These are phyloP conservation scores for Thielaviopsis euricoi DNA, from an alignment of 2,329 filamentous ascomycete species.

Conservation along the genomic window DNA sequence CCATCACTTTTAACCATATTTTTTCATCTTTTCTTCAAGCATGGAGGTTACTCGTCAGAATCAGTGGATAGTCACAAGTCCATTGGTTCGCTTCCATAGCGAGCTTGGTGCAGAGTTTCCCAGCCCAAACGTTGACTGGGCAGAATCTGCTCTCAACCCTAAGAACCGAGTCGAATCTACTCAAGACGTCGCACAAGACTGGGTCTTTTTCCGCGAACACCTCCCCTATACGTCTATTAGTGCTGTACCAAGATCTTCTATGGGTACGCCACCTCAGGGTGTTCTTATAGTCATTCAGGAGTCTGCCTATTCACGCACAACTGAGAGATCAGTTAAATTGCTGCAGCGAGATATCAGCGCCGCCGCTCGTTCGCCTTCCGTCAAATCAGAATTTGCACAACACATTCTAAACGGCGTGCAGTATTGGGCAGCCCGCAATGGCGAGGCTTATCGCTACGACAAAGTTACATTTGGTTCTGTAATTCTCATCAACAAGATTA, in stretches of 20 bases:
- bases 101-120: background rate
- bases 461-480: background rate
- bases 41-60: conserved; percentile 3
- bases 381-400: conserved; percentile 1
- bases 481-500: background rate
- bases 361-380: background rate
- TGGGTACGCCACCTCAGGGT: background rate
- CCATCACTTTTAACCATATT: background rate
- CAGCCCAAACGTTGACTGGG: background rate
- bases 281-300: background rate
- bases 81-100: conserved; percentile 1
- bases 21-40: background rate
- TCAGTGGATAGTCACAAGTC: background rate
- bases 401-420: background rate
- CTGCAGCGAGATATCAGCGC: background rate
- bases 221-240: conserved; percentile 1
- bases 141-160: background rate
- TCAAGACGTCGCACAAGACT: background rate
- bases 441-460: background rate
- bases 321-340: background rate
- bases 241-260: background rate
- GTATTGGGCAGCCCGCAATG: background rate
- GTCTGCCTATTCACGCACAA: background rate
- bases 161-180: background rate
- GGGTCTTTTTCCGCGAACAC: conserved; percentile 3